Evolutionary conservation across 768 basidiomycete genomes (phyloP), one percentile per base, ranked within the genome.

Genomic region (Pleurotus sapidus): DNA sequence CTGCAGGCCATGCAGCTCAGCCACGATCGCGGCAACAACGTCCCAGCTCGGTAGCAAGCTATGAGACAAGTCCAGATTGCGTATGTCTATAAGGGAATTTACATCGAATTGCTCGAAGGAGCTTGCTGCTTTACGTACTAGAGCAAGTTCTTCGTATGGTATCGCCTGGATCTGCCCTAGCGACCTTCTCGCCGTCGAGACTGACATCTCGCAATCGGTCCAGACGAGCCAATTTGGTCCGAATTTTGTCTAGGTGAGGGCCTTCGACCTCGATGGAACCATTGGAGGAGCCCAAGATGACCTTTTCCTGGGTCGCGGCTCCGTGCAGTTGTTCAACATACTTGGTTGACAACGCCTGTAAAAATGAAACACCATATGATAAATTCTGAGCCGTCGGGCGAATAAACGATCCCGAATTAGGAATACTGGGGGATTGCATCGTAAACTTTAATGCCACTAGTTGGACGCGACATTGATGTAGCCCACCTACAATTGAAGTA

Each of bases 261-360:
- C 91, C 93, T 69, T 95, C 90, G 11, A 98, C 91, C 61, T 88
- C 76, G 61, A 98, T 95, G 3, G 83, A 77, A 25, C 91, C 89
- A 50, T 83, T 80, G 20, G 95, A 95, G 1, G 91, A 92, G 25
- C 93, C 93, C 24, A 96, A 77, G 9, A 86, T 61, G 45, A 93
- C 79, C 23, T 72, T 83, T 69, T 95, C 89, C 51, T 77, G 76
- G 38, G 78, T 72, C 42, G 67, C 67, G 9, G 76, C 71, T 7
- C 83, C 84, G 62, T 82, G 84, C 38, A 75, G 74, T 20, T 70
- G 55, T 61, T 92, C 91, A 58, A 91, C 74, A 68, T 98, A 98
- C 70, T 95, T 93, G 39, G 82, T 73, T 30, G 73, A 70, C 62
- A 98, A 74, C 5, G 94, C 93, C 11, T 83, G 68, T 23, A 92